phyloP scores from a whole-genome alignment of 306 rosid species.

The Urtica urens region DNA sequence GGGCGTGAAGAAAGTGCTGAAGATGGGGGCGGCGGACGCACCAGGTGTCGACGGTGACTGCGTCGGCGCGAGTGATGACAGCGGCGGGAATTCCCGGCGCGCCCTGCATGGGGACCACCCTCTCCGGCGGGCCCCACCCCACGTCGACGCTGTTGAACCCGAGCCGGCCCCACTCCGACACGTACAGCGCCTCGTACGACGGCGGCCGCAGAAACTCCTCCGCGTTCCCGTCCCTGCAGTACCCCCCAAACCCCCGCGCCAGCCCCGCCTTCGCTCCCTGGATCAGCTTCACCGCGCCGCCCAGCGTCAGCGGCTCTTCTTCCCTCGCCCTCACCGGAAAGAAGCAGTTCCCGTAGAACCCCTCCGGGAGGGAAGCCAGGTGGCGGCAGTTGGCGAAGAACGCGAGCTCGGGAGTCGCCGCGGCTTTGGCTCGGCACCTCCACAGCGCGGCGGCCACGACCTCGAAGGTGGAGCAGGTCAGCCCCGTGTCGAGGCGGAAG shows the following conservation, averaged over 20 bases:
- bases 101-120: conserved; percentile 55
- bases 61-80: conserved; percentile 38
- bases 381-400: conserved; percentile 76
- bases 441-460: conserved; percentile 50
- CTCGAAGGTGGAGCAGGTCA: conserved; percentile 52
- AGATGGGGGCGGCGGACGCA: conserved; percentile 42
- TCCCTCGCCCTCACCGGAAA: conserved; percentile 44
- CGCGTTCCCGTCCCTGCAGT: conserved; percentile 24
- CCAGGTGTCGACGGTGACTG: conserved; percentile 61
- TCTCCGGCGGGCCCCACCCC: conserved; percentile 53
- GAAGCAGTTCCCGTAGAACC: conserved; percentile 82
- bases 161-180: conserved; percentile 72
- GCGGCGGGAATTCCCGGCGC: conserved; percentile 46
- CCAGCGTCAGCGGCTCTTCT: conserved; percentile 10
- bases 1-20: conserved; percentile 28
- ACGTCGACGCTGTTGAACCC: conserved; percentile 65
- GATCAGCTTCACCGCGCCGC: conserved; percentile 44
- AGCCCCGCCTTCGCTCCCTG: conserved; percentile 46
- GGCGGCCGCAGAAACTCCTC: conserved; percentile 55
- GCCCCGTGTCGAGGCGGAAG: conserved; percentile 34
- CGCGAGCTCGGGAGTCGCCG: conserved; percentile 22
- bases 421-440: conserved; percentile 44
- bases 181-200: conserved; percentile 36
- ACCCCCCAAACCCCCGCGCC: conserved; percentile 33
- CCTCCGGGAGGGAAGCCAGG: conserved; percentile 53